A percentile compares a stretch with the other conserved stretches of the same genome.
Evolutionary conservation across 2,329 filamentous ascomycete species (phyloP).

Genomic region (Paecilomyces formosus): DNA sequence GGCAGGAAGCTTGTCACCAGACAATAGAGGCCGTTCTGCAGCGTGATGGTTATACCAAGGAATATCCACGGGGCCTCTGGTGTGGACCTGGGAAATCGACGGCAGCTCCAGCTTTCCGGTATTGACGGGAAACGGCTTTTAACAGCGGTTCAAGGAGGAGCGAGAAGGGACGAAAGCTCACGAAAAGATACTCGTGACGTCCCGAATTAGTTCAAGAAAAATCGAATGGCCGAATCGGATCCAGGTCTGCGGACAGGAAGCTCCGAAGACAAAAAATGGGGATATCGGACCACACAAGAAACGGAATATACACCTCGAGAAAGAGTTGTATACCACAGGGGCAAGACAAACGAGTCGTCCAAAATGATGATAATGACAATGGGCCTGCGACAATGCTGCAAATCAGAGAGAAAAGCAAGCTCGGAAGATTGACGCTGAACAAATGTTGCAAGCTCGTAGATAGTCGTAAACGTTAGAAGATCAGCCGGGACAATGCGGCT

Average conservation of each 20-base stretch:
- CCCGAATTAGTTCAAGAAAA: not conserved
- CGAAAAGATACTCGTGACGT: not conserved
- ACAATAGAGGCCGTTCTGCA: constrained; percentile 56
- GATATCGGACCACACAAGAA: not conserved
- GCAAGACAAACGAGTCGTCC: not conserved
- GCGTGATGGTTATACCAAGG: constrained; percentile 63
- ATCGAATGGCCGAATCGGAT: not conserved
- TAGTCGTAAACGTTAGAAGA: constrained; percentile 24
- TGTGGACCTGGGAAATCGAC: constrained; percentile 74
- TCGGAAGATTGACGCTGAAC: constrained; percentile 13
- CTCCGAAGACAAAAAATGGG: not conserved
- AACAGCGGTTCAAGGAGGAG: constrained; percentile 9
- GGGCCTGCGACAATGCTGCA: constrained; percentile 8
- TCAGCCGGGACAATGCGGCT: constrained; percentile 13
- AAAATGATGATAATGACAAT: not conserved
- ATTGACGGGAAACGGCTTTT: constrained; percentile 33
- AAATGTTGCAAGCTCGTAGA: constrained; percentile 25
- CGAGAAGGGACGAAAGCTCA: constrained; percentile 4
- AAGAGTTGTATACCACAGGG: not conserved
- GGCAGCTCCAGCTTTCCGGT: constrained; percentile 93
- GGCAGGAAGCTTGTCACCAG: constrained; percentile 67
- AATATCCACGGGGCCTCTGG: constrained; percentile 67
- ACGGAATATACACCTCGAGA: not conserved
- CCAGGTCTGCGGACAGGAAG: not conserved
- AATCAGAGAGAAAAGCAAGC: constrained; percentile 7